Evolutionary conservation across 2,329 filamentous ascomycete genomes (phyloP).

Genomic region (Berkeleyomyces basicola): DNA sequence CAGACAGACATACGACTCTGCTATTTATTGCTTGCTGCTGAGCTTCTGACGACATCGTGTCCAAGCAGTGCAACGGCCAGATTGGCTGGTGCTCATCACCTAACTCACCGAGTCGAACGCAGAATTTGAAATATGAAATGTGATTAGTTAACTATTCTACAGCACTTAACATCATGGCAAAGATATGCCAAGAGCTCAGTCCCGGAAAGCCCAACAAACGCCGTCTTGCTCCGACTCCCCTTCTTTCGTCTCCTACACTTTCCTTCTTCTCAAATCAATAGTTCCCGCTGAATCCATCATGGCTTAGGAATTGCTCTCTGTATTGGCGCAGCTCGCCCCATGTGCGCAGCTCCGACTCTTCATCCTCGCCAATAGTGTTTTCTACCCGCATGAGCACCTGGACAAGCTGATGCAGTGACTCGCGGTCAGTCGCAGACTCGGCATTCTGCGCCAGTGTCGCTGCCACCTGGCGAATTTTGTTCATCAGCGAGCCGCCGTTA

Average conservation of each 20-base stretch:
- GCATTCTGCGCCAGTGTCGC: slow-evolving; percentile 51
- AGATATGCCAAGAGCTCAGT: not conserved
- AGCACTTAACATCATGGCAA: not conserved
- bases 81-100: not conserved
- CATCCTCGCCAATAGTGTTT: slow-evolving; percentile 9
- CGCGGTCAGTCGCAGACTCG: slow-evolving; percentile 2
- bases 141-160: not conserved
- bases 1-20: not conserved
- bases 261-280: not conserved
- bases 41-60: not conserved
- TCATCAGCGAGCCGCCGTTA: slow-evolving; percentile 48
- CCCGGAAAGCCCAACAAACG: not conserved
- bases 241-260: not conserved
- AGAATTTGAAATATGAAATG: not conserved
- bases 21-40: not conserved
- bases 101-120: not conserved
- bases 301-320: slow-evolving; percentile 11
- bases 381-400: slow-evolving; percentile 10
- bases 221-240: not conserved
- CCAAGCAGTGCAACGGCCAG: not conserved
- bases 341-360: slow-evolving; percentile 11
- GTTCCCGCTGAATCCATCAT: slow-evolving; percentile 13
- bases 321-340: slow-evolving; percentile 12
- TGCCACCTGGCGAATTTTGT: slow-evolving; percentile 73
- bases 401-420: slow-evolving; percentile 10